Base-by-base conservation (phyloP, 768 basidiomycete species). In the Lentinus tigrinus region DNA sequence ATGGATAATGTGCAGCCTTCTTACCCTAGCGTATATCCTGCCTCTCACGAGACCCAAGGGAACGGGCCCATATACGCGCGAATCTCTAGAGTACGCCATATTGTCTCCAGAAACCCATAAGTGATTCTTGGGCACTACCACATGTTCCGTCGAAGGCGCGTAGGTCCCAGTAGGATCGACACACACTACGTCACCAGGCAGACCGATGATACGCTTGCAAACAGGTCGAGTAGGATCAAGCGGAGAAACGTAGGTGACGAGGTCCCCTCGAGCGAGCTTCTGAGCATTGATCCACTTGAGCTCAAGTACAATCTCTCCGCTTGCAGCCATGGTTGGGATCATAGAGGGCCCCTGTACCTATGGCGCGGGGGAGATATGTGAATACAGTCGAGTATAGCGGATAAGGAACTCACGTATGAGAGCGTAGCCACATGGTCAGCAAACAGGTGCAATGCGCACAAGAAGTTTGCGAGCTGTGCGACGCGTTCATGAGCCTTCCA, bases 81-180 rank as follows among this genome's bases (percentile, higher is more conserved):
- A 98, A 75, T 99, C 96, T 14, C 85, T 84, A 36, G 94, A 95
- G 63, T 78, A 79, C 24, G 83, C 78, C 42, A 88, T 77, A 67
- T 98, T 99, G 74, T 99, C 96, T 23, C 96, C 97, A 49, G 77
- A 82, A 28, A 96, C 77, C 96, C 96, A 98, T 23, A 96, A 72
- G 70, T 96, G 90, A 3, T 94, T 93, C 65, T 81, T 82, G 1
- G 96, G 96, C 10, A 98, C 74, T 26, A 85, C 68, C 16, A 95
- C 81, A 65, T 93, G 91, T 59, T 89, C 89, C 16, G 78, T 79
- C 11, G 85, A 84, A 10, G 86, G 83, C 9, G 83, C 85, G 48
- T 75, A 74, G 50, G 72, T 62, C 4, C 88, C 89, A 3, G 87
- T 88, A 19, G 95, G 95, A 70, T 98, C 94, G 21, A 94, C 88